Base-by-base conservation (phyloP, 2,329 filamentous ascomycete species). In the Rutstroemia sp. region DNA sequence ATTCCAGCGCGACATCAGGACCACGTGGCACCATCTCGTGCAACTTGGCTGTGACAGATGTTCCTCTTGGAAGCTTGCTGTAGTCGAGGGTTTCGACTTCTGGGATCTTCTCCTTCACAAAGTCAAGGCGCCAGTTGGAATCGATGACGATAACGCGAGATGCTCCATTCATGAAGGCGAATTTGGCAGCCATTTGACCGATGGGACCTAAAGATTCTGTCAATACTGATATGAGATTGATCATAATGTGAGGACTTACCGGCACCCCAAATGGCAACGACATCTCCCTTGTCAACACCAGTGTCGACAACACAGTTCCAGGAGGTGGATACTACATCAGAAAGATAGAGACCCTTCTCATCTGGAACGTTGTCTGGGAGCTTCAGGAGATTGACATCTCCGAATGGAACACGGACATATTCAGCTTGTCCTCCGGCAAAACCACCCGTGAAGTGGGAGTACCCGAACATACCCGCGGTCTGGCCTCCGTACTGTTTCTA, bases 361-460 rank as follows among this genome's bases (percentile, higher is more conserved):
- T 95, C 90, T 0, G 89, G 88, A 0, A 95, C 86, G 62, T 80
- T 79, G 54, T 88, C 84, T 1, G 91, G 90, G 5, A 95, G 81
- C 64, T 86, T 83, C 12, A 95, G 77, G 21, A 95, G 75, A 67
- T 95, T 95, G 58, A 89, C 84, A 64, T 94, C 87, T 27, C 83
- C 90, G 30, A 84, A 81, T 0, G 91, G 89, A 7, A 95, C 89
- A 7, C 90, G 81, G 0, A 92, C 86, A 65, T 90, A 95, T 72
- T 95, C 91, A 4, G 89, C 87, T 71, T 95, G 91, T 0, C 90
- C 90, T 49, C 91, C 89, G 0, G 89, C 89, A 67, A 92, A 95
- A 0, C 91, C 91, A 6, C 89, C 90, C 0, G 88, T 91, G 67
- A 95, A 89, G 67, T 90, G 86, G 2, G 82, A 84, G 66, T 88